A percentile compares a stretch with the other conserved stretches of the same genome.
These are phyloP conservation scores for Barbarea vulgaris DNA, from an alignment of 345 rosid species.

Conservation along the genomic window DNA sequence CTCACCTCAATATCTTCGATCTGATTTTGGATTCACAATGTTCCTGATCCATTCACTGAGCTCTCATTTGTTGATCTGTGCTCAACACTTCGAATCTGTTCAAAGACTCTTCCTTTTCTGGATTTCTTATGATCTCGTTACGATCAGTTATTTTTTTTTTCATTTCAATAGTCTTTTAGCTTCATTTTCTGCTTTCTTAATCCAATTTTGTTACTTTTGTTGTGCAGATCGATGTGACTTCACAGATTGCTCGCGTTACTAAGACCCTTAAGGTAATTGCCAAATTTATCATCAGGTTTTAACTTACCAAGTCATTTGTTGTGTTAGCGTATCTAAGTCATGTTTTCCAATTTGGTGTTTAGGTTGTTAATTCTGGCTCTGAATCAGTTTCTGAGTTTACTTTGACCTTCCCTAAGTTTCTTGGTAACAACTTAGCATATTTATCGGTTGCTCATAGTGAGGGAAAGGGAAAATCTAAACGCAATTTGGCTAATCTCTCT, in stretches of 20 bases:
- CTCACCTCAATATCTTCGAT: slow-evolving; percentile 4
- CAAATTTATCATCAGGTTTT: slow-evolving; percentile 10
- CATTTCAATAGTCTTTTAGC: background rate
- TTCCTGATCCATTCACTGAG: slow-evolving; percentile 8
- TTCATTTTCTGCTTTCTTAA: background rate
- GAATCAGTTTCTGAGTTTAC: slow-evolving; percentile 67
- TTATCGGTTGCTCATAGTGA: slow-evolving; percentile 53
- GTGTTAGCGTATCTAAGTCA: slow-evolving; percentile 8
- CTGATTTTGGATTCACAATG: slow-evolving; percentile 23
- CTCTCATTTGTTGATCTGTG: slow-evolving; percentile 18
- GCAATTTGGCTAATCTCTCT: slow-evolving; percentile 49
- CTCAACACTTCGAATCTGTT: background rate
- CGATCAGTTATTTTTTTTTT: background rate
- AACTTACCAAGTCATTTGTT: background rate
- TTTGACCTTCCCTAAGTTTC: slow-evolving; percentile 70
- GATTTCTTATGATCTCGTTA: background rate
- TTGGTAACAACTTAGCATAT: slow-evolving; percentile 67
- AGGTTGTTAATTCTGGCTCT: slow-evolving; percentile 79
- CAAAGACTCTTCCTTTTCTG: background rate
- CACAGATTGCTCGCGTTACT: slow-evolving; percentile 72
- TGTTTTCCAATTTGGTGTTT: slow-evolving; percentile 21
- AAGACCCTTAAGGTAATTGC: slow-evolving; percentile 68
- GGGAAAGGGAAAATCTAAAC: slow-evolving; percentile 76
- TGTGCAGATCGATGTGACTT: slow-evolving; percentile 81
- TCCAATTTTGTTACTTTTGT: background rate